A percentile compares a stretch with the other conserved stretches of the same genome.
Evolutionary conservation across 805 yeast species (phyloP).

Genomic region (Hanseniaspora taiwanica): DNA sequence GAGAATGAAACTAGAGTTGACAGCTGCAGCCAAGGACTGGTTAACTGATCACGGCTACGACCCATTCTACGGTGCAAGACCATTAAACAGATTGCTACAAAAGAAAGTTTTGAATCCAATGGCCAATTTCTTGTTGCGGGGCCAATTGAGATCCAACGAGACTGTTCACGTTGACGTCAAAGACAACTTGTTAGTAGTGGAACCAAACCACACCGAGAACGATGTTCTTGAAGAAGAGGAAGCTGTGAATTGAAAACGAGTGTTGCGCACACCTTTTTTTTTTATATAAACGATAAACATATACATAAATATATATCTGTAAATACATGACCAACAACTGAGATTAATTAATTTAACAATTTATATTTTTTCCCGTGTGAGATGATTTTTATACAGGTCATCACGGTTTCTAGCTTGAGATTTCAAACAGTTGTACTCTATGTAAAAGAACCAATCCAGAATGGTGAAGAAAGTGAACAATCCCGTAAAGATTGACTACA

Average conservation of each 20-base stretch:
- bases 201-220: conserved; percentile 32
- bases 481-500: not conserved
- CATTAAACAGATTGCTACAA: conserved; percentile 81
- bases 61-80: conserved; percentile 89
- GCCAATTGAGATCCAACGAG: conserved; percentile 53
- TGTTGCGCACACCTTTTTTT: too few species aligned
- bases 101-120: conserved; percentile 76
- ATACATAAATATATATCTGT: too few species aligned
- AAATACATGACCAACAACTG: too few species aligned
- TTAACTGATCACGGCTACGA: conserved; percentile 82
- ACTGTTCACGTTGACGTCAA: conserved; percentile 37
- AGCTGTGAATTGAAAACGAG: too few species aligned
- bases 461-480: conserved; percentile 1
- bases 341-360: too few species aligned
- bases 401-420: not conserved
- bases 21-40: conserved; percentile 60
- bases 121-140: conserved; percentile 68
- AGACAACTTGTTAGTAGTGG: conserved; percentile 30
- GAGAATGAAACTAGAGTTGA: conserved; percentile 48
- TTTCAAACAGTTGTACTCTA: not conserved
- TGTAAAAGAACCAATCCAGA: too few species aligned
- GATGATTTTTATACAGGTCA: too few species aligned
- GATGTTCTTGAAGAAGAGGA: conserved; percentile 13
- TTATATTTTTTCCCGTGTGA: too few species aligned
- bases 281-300: too few species aligned